A percentile compares a stretch with the other conserved stretches of the same genome.
Conservation (phyloP, 78 protist genomes). For the slime mould (Dictyostelium discoideum) region dicty_2.7 NC_007091.3:2445001-2445500, state of each 20-base stretch:
- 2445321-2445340: slow-evolving; percentile 48
- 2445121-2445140: slow-evolving; percentile 4
- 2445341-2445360: slow-evolving; percentile 65
- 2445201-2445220: slow-evolving; percentile 4
- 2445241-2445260: slow-evolving; percentile 40
- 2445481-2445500: neutral
- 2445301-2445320: slow-evolving; percentile 73
- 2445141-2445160: neutral
- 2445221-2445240: slow-evolving; percentile 29
- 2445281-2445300: slow-evolving; percentile 62
- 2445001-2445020: neutral
- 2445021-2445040: slow-evolving; percentile 47
- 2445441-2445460: slow-evolving; percentile 75
- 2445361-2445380: slow-evolving; percentile 63
- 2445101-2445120: slow-evolving; percentile 36
- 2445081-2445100: slow-evolving; percentile 38
- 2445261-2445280: slow-evolving; percentile 45
- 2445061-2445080: slow-evolving; percentile 21
- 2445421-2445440: slow-evolving; percentile 62
- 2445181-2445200: neutral
- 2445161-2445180: neutral
- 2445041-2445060: slow-evolving; percentile 28
- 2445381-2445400: slow-evolving; percentile 61
- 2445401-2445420: slow-evolving; percentile 39
- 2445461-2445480: slow-evolving; percentile 1